Evolutionary conservation across 805 yeast genomes (phyloP), one percentile per base, ranked within the genome.

Genomic region (Candida orba): DNA sequence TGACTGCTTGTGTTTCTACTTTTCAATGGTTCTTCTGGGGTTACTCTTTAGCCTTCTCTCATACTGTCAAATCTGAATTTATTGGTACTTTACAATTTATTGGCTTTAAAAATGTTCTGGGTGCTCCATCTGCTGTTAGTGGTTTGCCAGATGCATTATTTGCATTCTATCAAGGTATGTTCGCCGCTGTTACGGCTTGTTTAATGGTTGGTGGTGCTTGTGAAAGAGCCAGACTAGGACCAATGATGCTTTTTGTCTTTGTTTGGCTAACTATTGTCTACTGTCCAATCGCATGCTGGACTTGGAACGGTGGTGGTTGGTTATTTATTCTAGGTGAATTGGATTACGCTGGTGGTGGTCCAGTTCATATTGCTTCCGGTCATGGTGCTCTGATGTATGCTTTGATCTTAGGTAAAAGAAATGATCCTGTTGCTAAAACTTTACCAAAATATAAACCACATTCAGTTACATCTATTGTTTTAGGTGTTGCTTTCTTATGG

Each of bases 1-100:
- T 91, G 60, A 88, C 87, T 22, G 79, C 79, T 23, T 81, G 91
- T 52, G 69, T 91, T 31, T 79, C 89, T 8, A 68, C 84, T 2
- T 88, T 93, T 76, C 96, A 93, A 65, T 91, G 98, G 98, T 91
- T 88, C 66, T 89, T 89, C 71, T 89, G 97, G 96, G 99, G 98
- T 49, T 91, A 85, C 66, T 85, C 96, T 14, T 74, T 93, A 46
- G 82, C 87, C 15, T 91, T 90, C 62, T 73, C 90, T 23, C 86
- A 81, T 60, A 67, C 72, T 44, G 79, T 78, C 15, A 60, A 62
- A 38, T 75, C 78, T 39, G 73, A 68, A 20, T 84, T 89, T 64
- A 71, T 88, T 52, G 99, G 99, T 45, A 76, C 87, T 48, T 69
- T 91, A 62, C 75, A 75, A 55, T 81, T 86, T 65, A 88, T 90